Conservation (phyloP, 768 basidiomycete species). For the Ramaria rubella region DNA sequence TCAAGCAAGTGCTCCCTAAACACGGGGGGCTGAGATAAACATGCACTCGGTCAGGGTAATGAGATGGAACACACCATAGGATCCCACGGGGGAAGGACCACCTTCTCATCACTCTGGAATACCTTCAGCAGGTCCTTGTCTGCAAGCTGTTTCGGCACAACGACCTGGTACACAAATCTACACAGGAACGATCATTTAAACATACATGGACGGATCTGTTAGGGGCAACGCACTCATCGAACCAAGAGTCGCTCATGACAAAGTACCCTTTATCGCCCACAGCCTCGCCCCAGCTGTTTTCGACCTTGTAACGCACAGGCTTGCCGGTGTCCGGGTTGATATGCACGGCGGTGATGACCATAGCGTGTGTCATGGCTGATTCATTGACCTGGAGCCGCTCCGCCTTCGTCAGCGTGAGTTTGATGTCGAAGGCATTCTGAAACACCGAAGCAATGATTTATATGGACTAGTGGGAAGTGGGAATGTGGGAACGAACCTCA, state of each 20-base stretch:
- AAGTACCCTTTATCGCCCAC: constrained; percentile 82
- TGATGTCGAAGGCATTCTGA: constrained; percentile 79
- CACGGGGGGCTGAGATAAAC: too few species aligned
- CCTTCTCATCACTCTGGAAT: constrained; percentile 57
- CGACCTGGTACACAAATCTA: constrained; percentile 90
- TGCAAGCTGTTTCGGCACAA: constrained; percentile 74
- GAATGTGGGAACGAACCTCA: constrained; percentile 50
- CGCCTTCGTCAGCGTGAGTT: constrained; percentile 74
- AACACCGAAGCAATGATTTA: background rate
- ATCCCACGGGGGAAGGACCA: constrained; percentile 86
- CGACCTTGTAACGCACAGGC: constrained; percentile 89
- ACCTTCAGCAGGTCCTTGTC: constrained; percentile 77
- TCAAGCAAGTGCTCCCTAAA: too few species aligned
- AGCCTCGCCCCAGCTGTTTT: constrained; percentile 88
- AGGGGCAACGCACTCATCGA: constrained; percentile 61
- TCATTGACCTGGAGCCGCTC: constrained; percentile 78
- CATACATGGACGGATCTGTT: constrained; percentile 5
- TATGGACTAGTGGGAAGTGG: background rate
- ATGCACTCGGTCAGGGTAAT: too few species aligned
- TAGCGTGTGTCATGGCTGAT: constrained; percentile 90
- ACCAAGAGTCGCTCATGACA: constrained; percentile 91
- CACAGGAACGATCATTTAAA: background rate
- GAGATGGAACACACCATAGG: constrained; percentile 73
- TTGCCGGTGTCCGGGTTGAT: constrained; percentile 61
- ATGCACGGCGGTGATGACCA: constrained; percentile 93